Evolutionary conservation across 768 basidiomycete genomes (phyloP).

Genomic region (Asterophora parasitica): DNA sequence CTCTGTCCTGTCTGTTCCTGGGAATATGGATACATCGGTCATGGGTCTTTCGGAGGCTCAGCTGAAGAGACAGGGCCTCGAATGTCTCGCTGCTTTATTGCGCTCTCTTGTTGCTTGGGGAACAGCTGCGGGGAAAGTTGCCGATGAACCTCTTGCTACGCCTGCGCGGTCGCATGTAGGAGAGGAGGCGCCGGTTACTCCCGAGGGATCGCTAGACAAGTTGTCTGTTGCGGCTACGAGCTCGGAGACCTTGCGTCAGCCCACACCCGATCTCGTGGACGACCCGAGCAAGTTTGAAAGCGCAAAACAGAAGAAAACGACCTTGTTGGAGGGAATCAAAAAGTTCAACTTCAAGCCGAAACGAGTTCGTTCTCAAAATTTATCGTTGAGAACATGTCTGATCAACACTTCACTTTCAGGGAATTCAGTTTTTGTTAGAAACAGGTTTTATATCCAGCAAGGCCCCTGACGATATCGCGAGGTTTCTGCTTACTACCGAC

Average conservation of each 20-base stretch:
- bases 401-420: conserved; percentile 40
- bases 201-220: conserved; percentile 54
- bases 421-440: conserved; percentile 84
- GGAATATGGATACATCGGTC: conserved; percentile 60
- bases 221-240: conserved; percentile 43
- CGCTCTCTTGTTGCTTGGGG: conserved; percentile 92
- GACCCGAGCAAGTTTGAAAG: conserved; percentile 92
- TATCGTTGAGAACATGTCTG: not conserved
- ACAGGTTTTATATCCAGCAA: conserved; percentile 78
- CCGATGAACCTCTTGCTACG: conserved; percentile 35
- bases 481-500: conserved; percentile 82
- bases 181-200: conserved; percentile 52
- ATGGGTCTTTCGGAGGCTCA: conserved; percentile 79
- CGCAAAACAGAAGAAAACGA: conserved; percentile 96
- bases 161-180: conserved; percentile 40
- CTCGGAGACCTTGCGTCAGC: conserved; percentile 53
- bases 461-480: conserved; percentile 73
- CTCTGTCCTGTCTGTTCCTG: conserved; percentile 58
- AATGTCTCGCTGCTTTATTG: conserved; percentile 85
- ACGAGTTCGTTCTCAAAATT: conserved; percentile 46
- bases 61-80: conserved; percentile 87
- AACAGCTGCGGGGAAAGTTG: conserved; percentile 44
- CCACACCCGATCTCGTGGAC: conserved; percentile 79
- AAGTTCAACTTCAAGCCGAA: conserved; percentile 99
- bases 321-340: conserved; percentile 88